A percentile compares a stretch with the other conserved stretches of the same genome.
Evolutionary conservation across 352 stramenopile genomes (phyloP).

Genomic region (Globisporangium canariense): DNA sequence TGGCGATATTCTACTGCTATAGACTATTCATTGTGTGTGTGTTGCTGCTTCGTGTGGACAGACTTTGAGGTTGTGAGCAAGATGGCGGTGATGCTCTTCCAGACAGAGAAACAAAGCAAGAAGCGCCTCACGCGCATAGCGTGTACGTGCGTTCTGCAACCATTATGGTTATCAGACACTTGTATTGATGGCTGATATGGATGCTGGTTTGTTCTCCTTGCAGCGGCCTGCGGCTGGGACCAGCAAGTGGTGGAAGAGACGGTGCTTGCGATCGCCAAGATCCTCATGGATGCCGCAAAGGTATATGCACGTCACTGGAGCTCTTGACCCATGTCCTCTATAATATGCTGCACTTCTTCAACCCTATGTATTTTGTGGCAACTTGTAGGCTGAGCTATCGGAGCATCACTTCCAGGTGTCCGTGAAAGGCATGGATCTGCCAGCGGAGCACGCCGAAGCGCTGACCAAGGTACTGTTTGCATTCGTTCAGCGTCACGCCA

Average conservation of each 20-base stretch:
- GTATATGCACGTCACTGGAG: conserved; percentile 16
- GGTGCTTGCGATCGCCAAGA: conserved; percentile 64
- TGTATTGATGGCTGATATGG: not conserved
- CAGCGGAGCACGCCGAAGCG: conserved; percentile 34
- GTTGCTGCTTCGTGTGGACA: conserved; percentile 11
- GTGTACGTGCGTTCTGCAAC: conserved; percentile 26
- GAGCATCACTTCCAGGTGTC: conserved; percentile 36
- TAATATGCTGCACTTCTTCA: too few relatives aligned
- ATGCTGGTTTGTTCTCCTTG: not conserved
- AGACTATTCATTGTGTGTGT: not conserved
- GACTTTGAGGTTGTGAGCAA: conserved; percentile 59
- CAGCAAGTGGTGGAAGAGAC: conserved; percentile 44
- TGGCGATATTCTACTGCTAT: too few relatives aligned
- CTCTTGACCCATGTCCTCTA: too few relatives aligned
- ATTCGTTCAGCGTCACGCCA: not conserved
- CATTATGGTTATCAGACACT: too few relatives aligned
- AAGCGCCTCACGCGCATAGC: conserved; percentile 51
- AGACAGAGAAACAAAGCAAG: conserved; percentile 62
- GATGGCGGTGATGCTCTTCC: conserved; percentile 56
- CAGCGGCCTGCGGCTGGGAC: conserved; percentile 64
- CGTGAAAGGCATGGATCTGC: conserved; percentile 45
- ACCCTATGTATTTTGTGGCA: not conserved
- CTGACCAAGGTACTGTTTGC: conserved; percentile 35
- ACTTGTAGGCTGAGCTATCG: conserved; percentile 39
- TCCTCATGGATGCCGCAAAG: conserved; percentile 72